A percentile compares a stretch with the other conserved stretches of the same genome.
Conservation (phyloP, 768 basidiomycete species). For the Hypsizygus marmoreus region DNA sequence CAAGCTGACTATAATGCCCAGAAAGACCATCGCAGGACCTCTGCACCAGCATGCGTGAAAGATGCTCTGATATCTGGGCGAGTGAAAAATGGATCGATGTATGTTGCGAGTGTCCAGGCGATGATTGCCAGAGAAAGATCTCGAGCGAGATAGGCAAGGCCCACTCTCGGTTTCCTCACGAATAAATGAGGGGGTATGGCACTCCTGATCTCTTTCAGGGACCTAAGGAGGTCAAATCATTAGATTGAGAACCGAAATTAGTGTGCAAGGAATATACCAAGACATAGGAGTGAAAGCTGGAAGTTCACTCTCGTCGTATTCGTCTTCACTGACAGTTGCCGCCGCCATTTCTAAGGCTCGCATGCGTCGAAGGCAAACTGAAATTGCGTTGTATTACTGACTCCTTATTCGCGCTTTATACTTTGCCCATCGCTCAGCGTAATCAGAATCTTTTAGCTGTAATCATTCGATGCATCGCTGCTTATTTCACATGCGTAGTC, state of each 20-base stretch:
- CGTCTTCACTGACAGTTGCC: no score
- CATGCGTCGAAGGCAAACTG: no score
- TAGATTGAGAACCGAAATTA: neutral
- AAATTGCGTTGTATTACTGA: no score
- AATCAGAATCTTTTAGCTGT: no score
- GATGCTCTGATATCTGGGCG: constrained; percentile 17
- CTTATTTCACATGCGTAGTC: no score
- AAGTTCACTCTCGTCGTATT: constrained; percentile 41
- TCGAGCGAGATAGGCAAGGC: constrained; percentile 44
- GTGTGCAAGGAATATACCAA: constrained; percentile 34
- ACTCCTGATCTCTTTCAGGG: constrained; percentile 49
- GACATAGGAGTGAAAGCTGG: constrained; percentile 49
- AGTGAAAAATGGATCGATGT: constrained; percentile 45
- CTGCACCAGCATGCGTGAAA: constrained; percentile 37
- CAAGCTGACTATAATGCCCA: constrained; percentile 50
- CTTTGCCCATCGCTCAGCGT: no score
- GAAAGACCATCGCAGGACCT: constrained; percentile 39
- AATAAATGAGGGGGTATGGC: constrained; percentile 51
- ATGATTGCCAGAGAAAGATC: constrained; percentile 46
- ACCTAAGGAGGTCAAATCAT: constrained; percentile 31
- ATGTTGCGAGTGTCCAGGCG: constrained; percentile 43
- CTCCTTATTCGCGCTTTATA: no score
- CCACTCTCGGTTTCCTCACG: constrained; percentile 39
- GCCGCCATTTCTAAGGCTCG: no score
- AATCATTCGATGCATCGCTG: no score